phyloP scores from a whole-genome alignment of 2,329 filamentous ascomycete species.

The Scedosporium boydii region DNA sequence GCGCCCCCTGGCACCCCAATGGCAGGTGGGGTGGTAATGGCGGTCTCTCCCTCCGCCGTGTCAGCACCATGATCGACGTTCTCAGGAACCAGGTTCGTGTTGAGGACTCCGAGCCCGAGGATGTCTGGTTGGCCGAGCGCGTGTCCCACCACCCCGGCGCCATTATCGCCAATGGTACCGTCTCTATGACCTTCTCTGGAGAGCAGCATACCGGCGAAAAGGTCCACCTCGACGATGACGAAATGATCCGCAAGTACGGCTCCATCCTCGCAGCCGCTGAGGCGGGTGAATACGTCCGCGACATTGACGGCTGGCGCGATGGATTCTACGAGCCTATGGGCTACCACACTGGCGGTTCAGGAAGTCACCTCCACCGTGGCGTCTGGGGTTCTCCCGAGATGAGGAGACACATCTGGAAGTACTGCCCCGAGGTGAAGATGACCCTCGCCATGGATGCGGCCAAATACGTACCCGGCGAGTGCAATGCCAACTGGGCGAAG shows the following conservation, averaged over 20 bases:
- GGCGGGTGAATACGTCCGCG: slow-evolving; percentile 24
- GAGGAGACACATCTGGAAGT: slow-evolving; percentile 43
- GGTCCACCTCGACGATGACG: slow-evolving; percentile 13
- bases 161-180: slow-evolving; percentile 41
- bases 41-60: slow-evolving; percentile 41
- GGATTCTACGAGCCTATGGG: slow-evolving; percentile 50
- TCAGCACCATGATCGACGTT: slow-evolving; percentile 42
- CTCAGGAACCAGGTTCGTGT: slow-evolving; percentile 35
- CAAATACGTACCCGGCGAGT: slow-evolving; percentile 38
- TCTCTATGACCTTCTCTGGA: slow-evolving; percentile 38
- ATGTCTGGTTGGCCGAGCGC: slow-evolving; percentile 45
- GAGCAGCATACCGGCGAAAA: slow-evolving; percentile 31
- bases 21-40: slow-evolving; percentile 40
- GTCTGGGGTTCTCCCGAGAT: slow-evolving; percentile 39
- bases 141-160: slow-evolving; percentile 38
- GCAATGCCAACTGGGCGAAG: slow-evolving; percentile 33
- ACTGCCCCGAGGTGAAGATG: slow-evolving; percentile 51
- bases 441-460: slow-evolving; percentile 45
- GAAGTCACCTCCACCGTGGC: slow-evolving; percentile 29
- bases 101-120: slow-evolving; percentile 38
- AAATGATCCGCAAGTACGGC: slow-evolving; percentile 13
- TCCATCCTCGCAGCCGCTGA: slow-evolving; percentile 18
- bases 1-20: slow-evolving; percentile 36
- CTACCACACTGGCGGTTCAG: slow-evolving; percentile 44
- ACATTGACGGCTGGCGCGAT: slow-evolving; percentile 39